Conservation (phyloP, 1,284 basidiomycete genomes). For the Heterobasidion parviporum region DNA sequence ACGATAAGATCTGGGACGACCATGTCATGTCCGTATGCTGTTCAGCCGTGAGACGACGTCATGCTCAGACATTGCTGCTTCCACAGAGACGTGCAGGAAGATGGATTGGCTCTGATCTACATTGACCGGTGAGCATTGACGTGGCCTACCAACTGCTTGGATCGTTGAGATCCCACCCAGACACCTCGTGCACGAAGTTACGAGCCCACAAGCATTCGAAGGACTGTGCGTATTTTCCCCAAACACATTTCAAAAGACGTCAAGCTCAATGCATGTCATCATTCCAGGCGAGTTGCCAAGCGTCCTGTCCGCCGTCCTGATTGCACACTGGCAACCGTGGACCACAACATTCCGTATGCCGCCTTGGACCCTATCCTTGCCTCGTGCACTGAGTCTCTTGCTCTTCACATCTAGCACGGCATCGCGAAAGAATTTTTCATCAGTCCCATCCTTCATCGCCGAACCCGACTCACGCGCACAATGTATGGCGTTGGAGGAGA, state of each 20-base stretch:
- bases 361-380: neutral
- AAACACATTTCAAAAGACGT: neutral
- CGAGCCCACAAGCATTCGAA: conserved; percentile 94
- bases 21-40: conserved; percentile 70
- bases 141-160: neutral
- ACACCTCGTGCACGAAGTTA: conserved; percentile 94
- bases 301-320: conserved; percentile 84
- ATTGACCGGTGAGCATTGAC: conserved; percentile 68
- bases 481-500: conserved; percentile 85
- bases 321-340: conserved; percentile 91
- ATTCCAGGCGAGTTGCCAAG: conserved; percentile 63
- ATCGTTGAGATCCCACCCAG: conserved; percentile 29
- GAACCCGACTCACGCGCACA: conserved; percentile 93
- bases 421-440: conserved; percentile 81
- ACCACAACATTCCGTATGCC: conserved; percentile 93
- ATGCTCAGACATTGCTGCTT: conserved; percentile 4
- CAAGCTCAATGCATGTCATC: conserved; percentile 3
- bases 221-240: conserved; percentile 56
- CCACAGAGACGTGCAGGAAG: conserved; percentile 64
- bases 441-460: conserved; percentile 71
- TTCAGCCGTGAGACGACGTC: neutral
- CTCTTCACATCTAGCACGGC: conserved; percentile 46
- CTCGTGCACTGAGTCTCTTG: neutral
- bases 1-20: conserved; percentile 96
- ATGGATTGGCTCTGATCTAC: conserved; percentile 85